phyloP scores from a whole-genome alignment of 2,329 filamentous ascomycete genomes.

The Nothophoma quercina region DNA sequence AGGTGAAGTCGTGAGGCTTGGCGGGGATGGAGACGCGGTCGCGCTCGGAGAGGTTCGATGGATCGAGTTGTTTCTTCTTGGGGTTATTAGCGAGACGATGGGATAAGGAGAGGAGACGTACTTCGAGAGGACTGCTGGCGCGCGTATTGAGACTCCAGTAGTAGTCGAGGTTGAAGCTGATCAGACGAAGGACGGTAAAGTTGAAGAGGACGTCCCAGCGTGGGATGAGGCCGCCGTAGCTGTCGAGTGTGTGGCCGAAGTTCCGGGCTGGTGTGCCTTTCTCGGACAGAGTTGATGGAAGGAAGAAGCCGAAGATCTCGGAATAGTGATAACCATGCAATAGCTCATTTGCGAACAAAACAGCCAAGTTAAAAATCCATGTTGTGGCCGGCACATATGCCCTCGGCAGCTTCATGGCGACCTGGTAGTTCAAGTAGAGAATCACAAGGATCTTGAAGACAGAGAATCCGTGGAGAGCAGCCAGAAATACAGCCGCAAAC shows the following conservation, averaged over 20 bases:
- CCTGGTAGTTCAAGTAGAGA: constrained; percentile 79
- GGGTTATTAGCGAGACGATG: constrained; percentile 64
- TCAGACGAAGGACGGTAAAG: constrained; percentile 86
- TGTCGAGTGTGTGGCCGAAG: constrained; percentile 78
- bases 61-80: constrained; percentile 98
- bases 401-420: constrained; percentile 76
- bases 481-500: constrained; percentile 82
- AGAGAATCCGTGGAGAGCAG: constrained; percentile 84
- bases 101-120: constrained; percentile 56
- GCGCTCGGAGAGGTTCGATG: constrained; percentile 82
- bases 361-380: constrained; percentile 88
- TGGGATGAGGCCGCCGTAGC: constrained; percentile 80
- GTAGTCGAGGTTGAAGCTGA: constrained; percentile 97
- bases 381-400: constrained; percentile 76
- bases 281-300: constrained; percentile 51
- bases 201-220: constrained; percentile 99
- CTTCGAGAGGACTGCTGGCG: constrained; percentile 75
- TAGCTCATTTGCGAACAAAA: constrained; percentile 90
- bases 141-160: constrained; percentile 83
- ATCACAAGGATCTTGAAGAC: constrained; percentile 82
- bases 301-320: constrained; percentile 64
- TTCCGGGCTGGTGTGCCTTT: constrained; percentile 57
- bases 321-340: constrained; percentile 77
- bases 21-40: constrained; percentile 84
- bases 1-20: constrained; percentile 72